Percentiles rank a stretch among this genome's conserved stretches.
phyloP scores from a whole-genome alignment of 179 eudicot species.

The Drosera spatulata region DNA sequence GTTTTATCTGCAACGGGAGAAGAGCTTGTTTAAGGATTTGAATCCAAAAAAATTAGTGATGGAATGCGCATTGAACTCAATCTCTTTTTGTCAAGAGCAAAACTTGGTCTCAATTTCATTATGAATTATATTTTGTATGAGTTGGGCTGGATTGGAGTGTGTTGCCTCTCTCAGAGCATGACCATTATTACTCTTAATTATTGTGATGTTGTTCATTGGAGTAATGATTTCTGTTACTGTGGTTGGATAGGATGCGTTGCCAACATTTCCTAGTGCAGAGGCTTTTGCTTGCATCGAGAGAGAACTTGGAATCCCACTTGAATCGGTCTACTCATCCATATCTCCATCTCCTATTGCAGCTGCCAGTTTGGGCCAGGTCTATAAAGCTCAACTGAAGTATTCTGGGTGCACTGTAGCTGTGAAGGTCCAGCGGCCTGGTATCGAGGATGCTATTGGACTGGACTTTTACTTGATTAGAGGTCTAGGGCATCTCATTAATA shows the following conservation, averaged over 20 bases:
- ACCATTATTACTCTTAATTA: neutral
- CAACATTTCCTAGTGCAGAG: slow-evolving; percentile 91
- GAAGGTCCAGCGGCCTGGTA: slow-evolving; percentile 99
- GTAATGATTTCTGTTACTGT: slow-evolving; percentile 1
- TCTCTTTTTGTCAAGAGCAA: too few species aligned
- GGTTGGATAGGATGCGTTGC: slow-evolving; percentile 82
- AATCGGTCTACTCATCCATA: slow-evolving; percentile 68
- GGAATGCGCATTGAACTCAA: too few species aligned
- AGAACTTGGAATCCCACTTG: slow-evolving; percentile 80
- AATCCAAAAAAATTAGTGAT: too few species aligned
- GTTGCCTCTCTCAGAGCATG: too few species aligned
- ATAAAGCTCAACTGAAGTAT: slow-evolving; percentile 82
- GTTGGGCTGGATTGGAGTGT: too few species aligned
- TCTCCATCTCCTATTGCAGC: slow-evolving; percentile 95
- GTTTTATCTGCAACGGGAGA: too few species aligned
- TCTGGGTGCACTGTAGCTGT: slow-evolving; percentile 95
- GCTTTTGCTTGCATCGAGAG: slow-evolving; percentile 89
- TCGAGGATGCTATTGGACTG: slow-evolving; percentile 93
- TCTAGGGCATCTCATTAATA: slow-evolving; percentile 68
- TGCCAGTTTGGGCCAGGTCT: slow-evolving; percentile 99
- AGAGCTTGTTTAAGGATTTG: too few species aligned
- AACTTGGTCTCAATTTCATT: too few species aligned
- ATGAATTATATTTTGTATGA: too few species aligned
- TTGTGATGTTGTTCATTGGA: neutral
- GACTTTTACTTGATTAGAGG: slow-evolving; percentile 96